These are phyloP conservation scores for Brassica napus DNA, from an alignment of 345 rosid species.

Conservation along the genomic window DNA sequence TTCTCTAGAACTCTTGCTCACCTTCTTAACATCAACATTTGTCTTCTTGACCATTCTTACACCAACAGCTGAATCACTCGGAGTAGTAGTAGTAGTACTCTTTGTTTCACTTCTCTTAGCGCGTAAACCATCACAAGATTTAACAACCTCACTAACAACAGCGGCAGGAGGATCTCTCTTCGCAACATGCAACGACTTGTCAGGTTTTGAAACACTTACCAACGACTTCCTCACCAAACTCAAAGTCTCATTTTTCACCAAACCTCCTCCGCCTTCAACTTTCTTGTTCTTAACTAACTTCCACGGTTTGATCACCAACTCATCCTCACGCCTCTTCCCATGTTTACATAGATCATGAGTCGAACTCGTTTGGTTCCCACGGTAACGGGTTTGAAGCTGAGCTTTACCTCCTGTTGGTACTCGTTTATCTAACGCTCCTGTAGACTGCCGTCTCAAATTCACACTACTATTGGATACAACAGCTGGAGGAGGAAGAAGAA, in stretches of 20 bases:
- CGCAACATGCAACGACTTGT: constrained; percentile 23
- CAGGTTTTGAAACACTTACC: neutral
- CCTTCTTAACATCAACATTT: constrained; percentile 35
- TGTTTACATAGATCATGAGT: constrained; percentile 89
- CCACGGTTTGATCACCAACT: constrained; percentile 42
- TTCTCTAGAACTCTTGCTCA: constrained; percentile 31
- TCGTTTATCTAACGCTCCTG: constrained; percentile 34
- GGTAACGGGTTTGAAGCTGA: constrained; percentile 56
- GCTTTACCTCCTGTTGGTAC: constrained; percentile 11
- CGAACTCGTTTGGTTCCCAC: constrained; percentile 60
- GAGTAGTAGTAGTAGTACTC: neutral
- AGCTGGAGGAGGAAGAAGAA: constrained; percentile 4
- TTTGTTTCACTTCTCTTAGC: constrained; percentile 21
- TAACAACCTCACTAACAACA: constrained; percentile 12
- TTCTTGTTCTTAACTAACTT: constrained; percentile 35
- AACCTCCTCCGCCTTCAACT: neutral
- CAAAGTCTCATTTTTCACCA: constrained; percentile 3
- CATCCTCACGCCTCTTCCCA: constrained; percentile 48
- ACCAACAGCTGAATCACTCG: neutral
- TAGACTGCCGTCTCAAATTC: constrained; percentile 44
- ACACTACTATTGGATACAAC: constrained; percentile 11
- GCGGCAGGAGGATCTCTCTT: constrained; percentile 22
- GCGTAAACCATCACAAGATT: constrained; percentile 9
- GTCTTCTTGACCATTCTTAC: constrained; percentile 26
- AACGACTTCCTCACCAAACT: constrained; percentile 25